Evolutionary conservation across 2,329 filamentous ascomycete species (phyloP).

Genomic region (Didymella lethalis): DNA sequence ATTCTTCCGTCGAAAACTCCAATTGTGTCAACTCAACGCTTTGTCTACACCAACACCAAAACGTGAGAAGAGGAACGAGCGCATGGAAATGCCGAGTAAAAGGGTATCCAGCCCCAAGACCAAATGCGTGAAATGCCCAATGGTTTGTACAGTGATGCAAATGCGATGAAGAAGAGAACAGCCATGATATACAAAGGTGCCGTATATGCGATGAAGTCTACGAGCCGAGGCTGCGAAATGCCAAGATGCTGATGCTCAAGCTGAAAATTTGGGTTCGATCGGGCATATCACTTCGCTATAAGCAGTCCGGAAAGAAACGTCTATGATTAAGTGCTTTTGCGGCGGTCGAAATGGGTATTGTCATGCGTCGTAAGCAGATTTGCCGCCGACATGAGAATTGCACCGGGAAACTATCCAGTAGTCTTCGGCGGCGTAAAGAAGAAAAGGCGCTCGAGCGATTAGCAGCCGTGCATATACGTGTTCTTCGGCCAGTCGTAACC

Average conservation of each 20-base stretch:
- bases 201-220: conserved; percentile 27
- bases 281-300: conserved; percentile 4
- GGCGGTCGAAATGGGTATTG: conserved; percentile 36
- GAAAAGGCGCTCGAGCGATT: conserved; percentile 11
- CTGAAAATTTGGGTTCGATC: conserved; percentile 3
- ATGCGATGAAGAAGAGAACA: conserved; percentile 26
- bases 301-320: conserved; percentile 29
- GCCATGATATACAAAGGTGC: conserved; percentile 38
- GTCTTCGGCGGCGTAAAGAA: conserved; percentile 22
- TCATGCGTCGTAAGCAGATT: conserved; percentile 42
- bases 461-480: conserved; percentile 65
- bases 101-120: conserved; percentile 11
- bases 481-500: conserved; percentile 69
- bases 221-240: conserved; percentile 21
- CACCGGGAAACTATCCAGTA: conserved; percentile 30
- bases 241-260: conserved; percentile 21
- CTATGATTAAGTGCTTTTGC: conserved; percentile 45
- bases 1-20: conserved; percentile 16
- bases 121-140: conserved; percentile 20
- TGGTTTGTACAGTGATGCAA: conserved; percentile 37
- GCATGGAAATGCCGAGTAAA: conserved; percentile 16
- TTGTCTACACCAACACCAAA: conserved; percentile 7
- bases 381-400: conserved; percentile 29
- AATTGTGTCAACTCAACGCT: conserved; percentile 3
- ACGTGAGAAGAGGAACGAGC: not conserved